Conservation (phyloP, 805 yeast species). For the Komagataella ulmi region DNA sequence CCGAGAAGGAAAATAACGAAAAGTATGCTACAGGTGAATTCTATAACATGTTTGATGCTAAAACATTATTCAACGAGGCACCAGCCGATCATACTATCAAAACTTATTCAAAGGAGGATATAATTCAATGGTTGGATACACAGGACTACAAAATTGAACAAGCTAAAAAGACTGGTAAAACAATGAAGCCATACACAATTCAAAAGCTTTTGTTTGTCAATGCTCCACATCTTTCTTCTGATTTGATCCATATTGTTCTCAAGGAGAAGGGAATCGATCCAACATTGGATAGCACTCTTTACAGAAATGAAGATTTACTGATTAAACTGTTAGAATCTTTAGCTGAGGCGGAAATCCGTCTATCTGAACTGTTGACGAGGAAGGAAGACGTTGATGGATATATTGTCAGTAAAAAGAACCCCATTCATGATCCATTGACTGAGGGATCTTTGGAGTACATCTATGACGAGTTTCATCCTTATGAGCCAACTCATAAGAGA, state of each 20-base stretch:
- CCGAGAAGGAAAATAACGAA: constrained; percentile 52
- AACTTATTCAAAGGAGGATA: constrained; percentile 13
- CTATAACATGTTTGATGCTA: constrained; percentile 45
- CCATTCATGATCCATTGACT: constrained; percentile 27
- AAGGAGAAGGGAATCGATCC: constrained; percentile 32
- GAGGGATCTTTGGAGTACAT: constrained; percentile 20
- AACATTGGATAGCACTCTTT: constrained; percentile 16
- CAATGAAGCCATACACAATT: constrained; percentile 40
- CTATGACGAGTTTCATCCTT: constrained; percentile 44
- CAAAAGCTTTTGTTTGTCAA: constrained; percentile 59
- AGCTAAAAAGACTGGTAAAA: constrained; percentile 17
- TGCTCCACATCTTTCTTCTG: constrained; percentile 67
- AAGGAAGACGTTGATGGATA: constrained; percentile 36
- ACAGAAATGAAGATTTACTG: constrained; percentile 14
- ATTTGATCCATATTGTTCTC: constrained; percentile 52
- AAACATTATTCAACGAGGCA: constrained; percentile 3
- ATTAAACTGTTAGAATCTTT: constrained; percentile 27
- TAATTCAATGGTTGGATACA: constrained; percentile 21
- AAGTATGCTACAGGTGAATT: constrained; percentile 63
- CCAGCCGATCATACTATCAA: neutral
- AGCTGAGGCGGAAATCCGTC: constrained; percentile 29
- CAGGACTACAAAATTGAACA: constrained; percentile 8
- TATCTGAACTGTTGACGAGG: constrained; percentile 21
- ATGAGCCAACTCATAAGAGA: constrained; percentile 23
- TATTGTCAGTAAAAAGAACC: constrained; percentile 51